Conservation (phyloP, 257 asterid genomes). For the Capsicum baccatum region DNA sequence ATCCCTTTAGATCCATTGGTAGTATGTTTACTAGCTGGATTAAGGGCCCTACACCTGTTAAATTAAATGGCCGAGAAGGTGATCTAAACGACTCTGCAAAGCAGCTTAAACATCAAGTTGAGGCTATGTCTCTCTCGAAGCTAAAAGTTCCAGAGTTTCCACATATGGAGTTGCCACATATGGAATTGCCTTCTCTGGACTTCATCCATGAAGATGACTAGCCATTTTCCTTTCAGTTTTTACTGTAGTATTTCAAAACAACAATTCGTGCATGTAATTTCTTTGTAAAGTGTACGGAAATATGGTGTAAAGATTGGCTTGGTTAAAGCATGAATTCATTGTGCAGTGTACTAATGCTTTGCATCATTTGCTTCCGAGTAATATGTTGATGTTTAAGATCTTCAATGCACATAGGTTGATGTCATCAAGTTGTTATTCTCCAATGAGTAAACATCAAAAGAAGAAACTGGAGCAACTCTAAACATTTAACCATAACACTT, state of each 20-base stretch:
- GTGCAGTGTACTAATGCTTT: not conserved
- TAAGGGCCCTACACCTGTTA: constrained; percentile 13
- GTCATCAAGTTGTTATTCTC: not conserved
- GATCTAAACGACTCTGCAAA: constrained; percentile 33
- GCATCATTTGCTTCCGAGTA: not conserved
- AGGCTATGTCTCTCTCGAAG: constrained; percentile 48
- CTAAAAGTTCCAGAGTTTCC: constrained; percentile 55
- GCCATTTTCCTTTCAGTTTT: not conserved
- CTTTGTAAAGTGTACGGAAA: not conserved
- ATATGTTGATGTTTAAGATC: not conserved
- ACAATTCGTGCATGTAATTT: not conserved
- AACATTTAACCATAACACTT: not conserved
- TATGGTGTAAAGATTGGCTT: not conserved
- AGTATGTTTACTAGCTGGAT: constrained; percentile 42
- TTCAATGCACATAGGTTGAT: not conserved
- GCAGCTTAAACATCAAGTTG: constrained; percentile 36
- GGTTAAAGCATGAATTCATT: not conserved
- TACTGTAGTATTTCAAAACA: not conserved
- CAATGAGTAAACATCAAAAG: not conserved
- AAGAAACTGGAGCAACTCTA: not conserved
- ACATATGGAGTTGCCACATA: constrained; percentile 45
- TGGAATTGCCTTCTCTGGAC: constrained; percentile 51
- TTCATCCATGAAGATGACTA: constrained; percentile 41
- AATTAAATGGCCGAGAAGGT: constrained; percentile 26
- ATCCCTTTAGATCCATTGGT: constrained; percentile 59